Percentiles rank a stretch among this genome's conserved stretches.
These are phyloP conservation scores for Drosera spatulata DNA, from an alignment of 179 eudicot species.

Conservation along the genomic window DNA sequence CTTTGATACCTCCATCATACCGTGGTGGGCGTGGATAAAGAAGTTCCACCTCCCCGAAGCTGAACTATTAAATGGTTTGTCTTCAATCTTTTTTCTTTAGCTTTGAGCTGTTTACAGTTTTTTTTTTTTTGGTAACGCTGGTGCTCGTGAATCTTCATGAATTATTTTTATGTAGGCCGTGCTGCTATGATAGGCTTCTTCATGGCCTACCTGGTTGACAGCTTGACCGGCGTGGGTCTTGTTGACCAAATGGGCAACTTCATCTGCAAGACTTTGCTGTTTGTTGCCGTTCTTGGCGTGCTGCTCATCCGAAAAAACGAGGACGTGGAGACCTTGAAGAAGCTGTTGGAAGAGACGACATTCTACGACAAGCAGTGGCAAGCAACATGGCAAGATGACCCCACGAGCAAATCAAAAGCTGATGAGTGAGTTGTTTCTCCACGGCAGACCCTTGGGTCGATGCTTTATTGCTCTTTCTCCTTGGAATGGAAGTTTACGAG, in stretches of 20 bases:
- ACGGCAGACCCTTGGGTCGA: background rate
- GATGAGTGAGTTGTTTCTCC: background rate
- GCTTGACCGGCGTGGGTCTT: constrained; percentile 74
- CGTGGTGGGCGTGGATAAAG: constrained; percentile 90
- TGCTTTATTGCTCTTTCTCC: too few species aligned
- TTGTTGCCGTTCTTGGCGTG: constrained; percentile 61
- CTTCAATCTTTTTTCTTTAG: too few species aligned
- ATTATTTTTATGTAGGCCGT: constrained; percentile 37
- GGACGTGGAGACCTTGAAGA: constrained; percentile 66
- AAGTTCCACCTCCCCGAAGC: constrained; percentile 91
- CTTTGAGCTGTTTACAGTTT: too few species aligned
- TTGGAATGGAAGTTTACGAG: too few species aligned
- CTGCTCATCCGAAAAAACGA: constrained; percentile 58
- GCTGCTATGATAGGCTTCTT: constrained; percentile 96
- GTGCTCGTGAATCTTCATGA: too few species aligned
- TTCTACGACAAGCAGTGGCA: constrained; percentile 96
- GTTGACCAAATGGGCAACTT: constrained; percentile 87
- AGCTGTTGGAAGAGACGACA: constrained; percentile 70
- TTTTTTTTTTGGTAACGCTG: too few species aligned
- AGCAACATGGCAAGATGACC: constrained; percentile 86
- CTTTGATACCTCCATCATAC: constrained; percentile 71
- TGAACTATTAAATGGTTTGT: constrained; percentile 68
- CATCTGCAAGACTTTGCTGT: constrained; percentile 73
- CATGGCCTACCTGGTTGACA: constrained; percentile 84
- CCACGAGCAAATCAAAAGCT: background rate